These are phyloP conservation scores for Dothidotthia symphoricarpi DNA, from an alignment of 2,329 filamentous ascomycete species.

Conservation along the genomic window DNA sequence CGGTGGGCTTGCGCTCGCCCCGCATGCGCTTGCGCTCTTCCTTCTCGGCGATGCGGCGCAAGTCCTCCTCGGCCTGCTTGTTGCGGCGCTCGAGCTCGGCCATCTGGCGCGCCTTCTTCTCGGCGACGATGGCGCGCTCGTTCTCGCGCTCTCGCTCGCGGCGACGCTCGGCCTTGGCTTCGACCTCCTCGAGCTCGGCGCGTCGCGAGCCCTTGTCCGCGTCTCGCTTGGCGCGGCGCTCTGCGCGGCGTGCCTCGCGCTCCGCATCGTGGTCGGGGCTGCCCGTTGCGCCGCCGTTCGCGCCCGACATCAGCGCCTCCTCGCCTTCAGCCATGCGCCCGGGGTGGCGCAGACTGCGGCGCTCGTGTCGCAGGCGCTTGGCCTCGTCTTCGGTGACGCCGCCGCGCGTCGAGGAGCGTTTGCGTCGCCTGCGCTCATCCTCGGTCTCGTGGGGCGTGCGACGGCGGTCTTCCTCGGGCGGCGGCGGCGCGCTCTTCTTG, in stretches of 20 bases:
- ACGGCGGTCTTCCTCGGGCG: slow-evolving; percentile 33
- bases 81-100: slow-evolving; percentile 42
- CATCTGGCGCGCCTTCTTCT: slow-evolving; percentile 40
- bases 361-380: slow-evolving; percentile 38
- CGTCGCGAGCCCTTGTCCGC: slow-evolving; percentile 39
- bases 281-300: slow-evolving; percentile 28
- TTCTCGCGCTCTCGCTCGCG: slow-evolving; percentile 41
- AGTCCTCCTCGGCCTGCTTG: slow-evolving; percentile 39
- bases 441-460: slow-evolving; percentile 38
- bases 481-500: slow-evolving; percentile 30
- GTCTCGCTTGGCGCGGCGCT: slow-evolving; percentile 33
- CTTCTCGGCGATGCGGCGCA: slow-evolving; percentile 43
- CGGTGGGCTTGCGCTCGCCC: slow-evolving; percentile 31
- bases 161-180: slow-evolving; percentile 38
- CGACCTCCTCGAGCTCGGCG: slow-evolving; percentile 36
- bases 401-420: slow-evolving; percentile 38
- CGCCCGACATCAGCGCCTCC: slow-evolving; percentile 25
- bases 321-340: slow-evolving; percentile 25
- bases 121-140: slow-evolving; percentile 33
- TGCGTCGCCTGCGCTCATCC: slow-evolving; percentile 39
- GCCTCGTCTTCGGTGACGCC: slow-evolving; percentile 39
- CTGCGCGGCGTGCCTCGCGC: slow-evolving; percentile 40
- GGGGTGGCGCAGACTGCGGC: slow-evolving; percentile 34
- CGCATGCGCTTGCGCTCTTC: slow-evolving; percentile 35
- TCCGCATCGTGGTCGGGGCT: slow-evolving; percentile 36